phyloP scores from a whole-genome alignment of 2,329 filamentous ascomycete species.

The Pestalotiopsis sp. region DNA sequence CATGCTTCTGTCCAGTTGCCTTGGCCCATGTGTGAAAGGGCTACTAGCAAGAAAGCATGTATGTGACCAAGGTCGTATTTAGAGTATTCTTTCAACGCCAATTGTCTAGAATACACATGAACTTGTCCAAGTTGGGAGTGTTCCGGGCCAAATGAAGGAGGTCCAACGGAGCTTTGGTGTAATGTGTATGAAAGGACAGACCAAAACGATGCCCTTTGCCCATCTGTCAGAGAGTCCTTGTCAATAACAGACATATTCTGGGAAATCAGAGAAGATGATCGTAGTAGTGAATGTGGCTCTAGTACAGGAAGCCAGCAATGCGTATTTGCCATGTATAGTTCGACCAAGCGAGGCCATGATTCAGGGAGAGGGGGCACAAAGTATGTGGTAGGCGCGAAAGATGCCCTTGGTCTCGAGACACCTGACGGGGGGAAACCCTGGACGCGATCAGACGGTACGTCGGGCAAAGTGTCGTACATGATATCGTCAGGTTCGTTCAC shows the following conservation, averaged over 20 bases:
- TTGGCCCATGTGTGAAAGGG: background rate
- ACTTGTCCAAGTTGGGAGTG: too few species aligned
- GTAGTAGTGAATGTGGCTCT: background rate
- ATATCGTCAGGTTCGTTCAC: background rate
- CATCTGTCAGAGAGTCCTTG: background rate
- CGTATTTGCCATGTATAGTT: background rate
- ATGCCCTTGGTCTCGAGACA: background rate
- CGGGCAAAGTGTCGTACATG: background rate
- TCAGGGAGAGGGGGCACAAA: background rate
- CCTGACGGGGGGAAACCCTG: background rate
- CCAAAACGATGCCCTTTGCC: background rate
- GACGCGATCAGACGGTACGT: background rate
- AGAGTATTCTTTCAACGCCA: background rate
- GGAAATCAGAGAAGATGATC: background rate
- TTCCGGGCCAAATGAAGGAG: background rate
- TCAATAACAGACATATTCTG: background rate
- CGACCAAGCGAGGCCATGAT: background rate
- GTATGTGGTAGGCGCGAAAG: background rate
- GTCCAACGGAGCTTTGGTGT: background rate
- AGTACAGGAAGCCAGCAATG: constrained; percentile 9
- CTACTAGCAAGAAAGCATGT: background rate
- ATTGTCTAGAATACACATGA: background rate
- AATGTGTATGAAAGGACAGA: background rate
- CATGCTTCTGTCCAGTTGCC: background rate
- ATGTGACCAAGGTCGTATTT: background rate